Evolutionary conservation across 495 filamentous ascomycete species (phyloP).

Genomic region (Lichenothelia convexa): DNA sequence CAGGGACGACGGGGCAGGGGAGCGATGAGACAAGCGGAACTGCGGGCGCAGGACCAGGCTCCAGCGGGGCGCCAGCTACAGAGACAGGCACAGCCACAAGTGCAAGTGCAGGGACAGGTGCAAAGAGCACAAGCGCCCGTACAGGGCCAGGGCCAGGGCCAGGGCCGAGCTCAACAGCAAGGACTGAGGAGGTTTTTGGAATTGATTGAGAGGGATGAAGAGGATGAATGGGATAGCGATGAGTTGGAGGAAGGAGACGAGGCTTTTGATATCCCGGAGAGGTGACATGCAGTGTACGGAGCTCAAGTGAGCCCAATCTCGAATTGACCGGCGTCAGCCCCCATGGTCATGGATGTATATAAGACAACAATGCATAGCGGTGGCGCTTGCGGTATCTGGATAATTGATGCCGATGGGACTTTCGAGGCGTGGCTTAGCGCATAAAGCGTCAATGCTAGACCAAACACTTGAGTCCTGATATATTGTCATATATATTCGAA

Average conservation of each 20-base stretch:
- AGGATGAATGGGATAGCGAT: conserved; percentile 48
- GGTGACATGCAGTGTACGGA: too few relatives aligned
- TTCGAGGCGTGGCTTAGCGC: too few relatives aligned
- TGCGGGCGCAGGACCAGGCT: neutral
- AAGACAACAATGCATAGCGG: too few relatives aligned
- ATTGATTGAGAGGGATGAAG: conserved; percentile 36
- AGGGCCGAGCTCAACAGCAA: neutral
- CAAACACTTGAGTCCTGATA: too few relatives aligned
- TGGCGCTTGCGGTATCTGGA: too few relatives aligned
- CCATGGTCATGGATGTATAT: too few relatives aligned
- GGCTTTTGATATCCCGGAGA: conserved; percentile 6
- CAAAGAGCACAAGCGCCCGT: neutral
- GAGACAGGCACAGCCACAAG: neutral
- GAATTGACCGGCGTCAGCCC: too few relatives aligned
- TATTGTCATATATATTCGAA: too few relatives aligned
- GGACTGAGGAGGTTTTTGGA: conserved; percentile 36
- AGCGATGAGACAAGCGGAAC: neutral
- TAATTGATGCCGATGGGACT: too few relatives aligned
- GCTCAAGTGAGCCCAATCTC: too few relatives aligned
- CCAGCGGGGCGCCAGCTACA: neutral
- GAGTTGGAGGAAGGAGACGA: conserved; percentile 31
- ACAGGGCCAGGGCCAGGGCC: neutral
- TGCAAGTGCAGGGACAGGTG: neutral
- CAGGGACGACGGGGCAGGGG: too few relatives aligned
- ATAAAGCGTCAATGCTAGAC: too few relatives aligned